Base-by-base conservation (phyloP, 2,329 filamentous ascomycete species). In the Alternaria hordeiaustralica region DNA sequence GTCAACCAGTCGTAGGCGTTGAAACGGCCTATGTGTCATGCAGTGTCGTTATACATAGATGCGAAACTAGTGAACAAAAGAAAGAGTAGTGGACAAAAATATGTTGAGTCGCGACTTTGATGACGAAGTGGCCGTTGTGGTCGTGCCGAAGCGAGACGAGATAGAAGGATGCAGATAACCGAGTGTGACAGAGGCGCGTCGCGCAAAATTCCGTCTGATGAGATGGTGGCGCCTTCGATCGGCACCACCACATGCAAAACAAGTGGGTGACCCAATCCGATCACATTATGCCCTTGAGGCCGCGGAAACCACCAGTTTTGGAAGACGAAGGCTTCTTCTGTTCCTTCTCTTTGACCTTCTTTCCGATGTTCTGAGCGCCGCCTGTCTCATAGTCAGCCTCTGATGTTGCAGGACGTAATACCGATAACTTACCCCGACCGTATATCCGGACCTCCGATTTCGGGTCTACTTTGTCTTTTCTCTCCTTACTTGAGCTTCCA, bases 301-400 rank as follows among this genome's bases (percentile, higher is more conserved):
- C 80, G 25, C 78, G 75, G 61, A 82, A 81, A 28, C 72, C 79
- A 12, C 79, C 78, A 6, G 76, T 77, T 62, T 79, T 81, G 18
- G 74, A 64, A 9, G 70, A 63, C 68, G 86, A 84, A 64, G 82
- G 82, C 59, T 85, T 79, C 59, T 79, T 78, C 69, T 69, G 62
- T 36, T 82, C 77, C 67, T 84, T 83, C 58, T 84, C 82, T 65
- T 85, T 86, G 64, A 82, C 80, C 67, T 87, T 85, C 74, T 86
- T 87, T 28, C 82, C 83, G 63, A 84, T 82, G 69, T 87, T 85
- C 71, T 87, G 87, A 43, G 83, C 84, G 49, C 84, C 84, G 67
- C 82, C 82, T 84, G 67, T 66, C 49, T 61, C 68, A 51, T 60
- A 53, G 50, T 77, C 68, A 78, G 71, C 60, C 60, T 84, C 79